phyloP scores from a whole-genome alignment of 192 early-diverging fungal genomes.

The Kickxella alabastrina region DNA sequence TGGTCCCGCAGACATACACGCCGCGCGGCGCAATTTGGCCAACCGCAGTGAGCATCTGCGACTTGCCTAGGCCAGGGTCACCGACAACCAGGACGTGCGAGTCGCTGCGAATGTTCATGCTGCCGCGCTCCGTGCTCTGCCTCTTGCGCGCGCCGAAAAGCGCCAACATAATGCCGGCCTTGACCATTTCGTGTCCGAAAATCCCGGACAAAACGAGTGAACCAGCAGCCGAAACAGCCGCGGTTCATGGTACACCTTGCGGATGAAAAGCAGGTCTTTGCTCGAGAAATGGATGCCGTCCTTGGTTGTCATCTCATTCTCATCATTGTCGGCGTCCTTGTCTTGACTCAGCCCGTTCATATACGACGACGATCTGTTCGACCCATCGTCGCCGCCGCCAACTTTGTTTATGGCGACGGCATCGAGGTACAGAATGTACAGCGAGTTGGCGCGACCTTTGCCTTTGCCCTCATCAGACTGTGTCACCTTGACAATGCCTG shows the following conservation, averaged over 20 bases:
- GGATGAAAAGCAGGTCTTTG: constrained; percentile 71
- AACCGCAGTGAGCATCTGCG: constrained; percentile 80
- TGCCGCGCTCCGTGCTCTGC: constrained; percentile 16
- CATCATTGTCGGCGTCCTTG: not conserved
- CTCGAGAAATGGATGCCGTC: constrained; percentile 66
- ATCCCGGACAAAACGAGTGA: constrained; percentile 77
- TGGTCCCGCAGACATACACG: constrained; percentile 75
- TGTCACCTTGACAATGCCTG: constrained; percentile 74
- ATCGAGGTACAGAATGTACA: constrained; percentile 73
- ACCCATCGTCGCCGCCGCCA: constrained; percentile 36
- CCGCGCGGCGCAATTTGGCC: constrained; percentile 76
- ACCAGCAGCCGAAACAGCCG: constrained; percentile 70
- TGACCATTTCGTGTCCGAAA: constrained; percentile 82
- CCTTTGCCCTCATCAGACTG: constrained; percentile 61
- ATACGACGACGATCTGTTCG: not conserved
- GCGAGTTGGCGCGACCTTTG: constrained; percentile 48
- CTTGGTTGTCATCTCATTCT: constrained; percentile 53
- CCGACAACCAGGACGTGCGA: constrained; percentile 75
- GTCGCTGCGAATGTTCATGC: constrained; percentile 59
- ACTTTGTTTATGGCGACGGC: constrained; percentile 64
- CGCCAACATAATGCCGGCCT: constrained; percentile 74
- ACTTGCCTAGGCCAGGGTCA: constrained; percentile 85
- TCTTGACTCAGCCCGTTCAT: not conserved
- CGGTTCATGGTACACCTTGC: constrained; percentile 57
- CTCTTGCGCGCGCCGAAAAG: constrained; percentile 66